phyloP scores from a whole-genome alignment of 2,329 filamentous ascomycete genomes.

The Capronia epimyces region DNA sequence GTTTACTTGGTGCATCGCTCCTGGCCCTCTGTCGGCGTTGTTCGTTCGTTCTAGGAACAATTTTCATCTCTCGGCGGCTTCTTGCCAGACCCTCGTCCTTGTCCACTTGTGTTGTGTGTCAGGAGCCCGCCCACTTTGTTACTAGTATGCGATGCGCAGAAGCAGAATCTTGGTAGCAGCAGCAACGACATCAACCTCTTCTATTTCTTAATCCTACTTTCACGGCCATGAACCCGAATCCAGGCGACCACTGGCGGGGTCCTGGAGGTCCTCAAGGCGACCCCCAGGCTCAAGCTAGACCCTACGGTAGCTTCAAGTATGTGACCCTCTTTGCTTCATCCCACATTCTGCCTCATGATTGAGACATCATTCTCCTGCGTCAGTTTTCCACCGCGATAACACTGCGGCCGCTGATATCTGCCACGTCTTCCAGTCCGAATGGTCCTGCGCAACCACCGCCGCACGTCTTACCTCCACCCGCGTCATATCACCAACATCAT shows the following conservation, averaged over 20 bases:
- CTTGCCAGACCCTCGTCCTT: background rate
- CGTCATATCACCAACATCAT: constrained; percentile 31
- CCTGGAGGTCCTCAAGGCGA: constrained; percentile 34
- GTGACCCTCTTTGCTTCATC: constrained; percentile 20
- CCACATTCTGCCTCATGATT: background rate
- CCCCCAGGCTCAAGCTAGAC: constrained; percentile 30
- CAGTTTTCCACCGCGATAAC: background rate
- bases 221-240: constrained; percentile 24
- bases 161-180: constrained; percentile 2
- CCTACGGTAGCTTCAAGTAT: constrained; percentile 43
- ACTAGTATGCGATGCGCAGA: constrained; percentile 14
- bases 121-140: background rate
- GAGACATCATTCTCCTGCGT: background rate
- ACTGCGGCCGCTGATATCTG: constrained; percentile 3
- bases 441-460: constrained; percentile 37
- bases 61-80: background rate
- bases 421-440: constrained; percentile 17
- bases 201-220: background rate
- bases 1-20: background rate
- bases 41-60: background rate
- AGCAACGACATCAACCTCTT: constrained; percentile 1
- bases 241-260: constrained; percentile 35
- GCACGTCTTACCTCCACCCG: constrained; percentile 29
- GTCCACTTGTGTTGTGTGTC: background rate
- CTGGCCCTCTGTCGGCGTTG: background rate